phyloP scores from a whole-genome alignment of 169 alveolate species.

The Plasmodium yoelii region DNA sequence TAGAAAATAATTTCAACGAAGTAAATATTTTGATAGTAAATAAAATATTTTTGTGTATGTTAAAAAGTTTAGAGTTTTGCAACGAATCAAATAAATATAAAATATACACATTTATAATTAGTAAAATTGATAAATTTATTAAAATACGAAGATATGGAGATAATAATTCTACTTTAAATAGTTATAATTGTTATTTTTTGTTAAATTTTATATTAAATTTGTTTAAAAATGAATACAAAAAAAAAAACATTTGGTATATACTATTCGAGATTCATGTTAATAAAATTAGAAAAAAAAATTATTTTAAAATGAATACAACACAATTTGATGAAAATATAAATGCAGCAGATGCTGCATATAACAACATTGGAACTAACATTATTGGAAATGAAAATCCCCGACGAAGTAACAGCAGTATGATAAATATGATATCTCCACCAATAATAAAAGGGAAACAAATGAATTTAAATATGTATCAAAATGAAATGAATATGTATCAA shows the following conservation, averaged over 20 bases:
- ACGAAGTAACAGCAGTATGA: not conserved
- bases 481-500: not conserved
- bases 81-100: conserved; percentile 50
- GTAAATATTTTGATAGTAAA: conserved; percentile 24
- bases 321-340: not conserved
- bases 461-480: not conserved
- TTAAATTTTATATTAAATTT: conserved; percentile 34
- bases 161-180: conserved; percentile 43
- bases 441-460: conserved; percentile 29
- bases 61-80: conserved; percentile 27
- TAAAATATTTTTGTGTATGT: conserved; percentile 58
- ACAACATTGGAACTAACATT: not conserved
- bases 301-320: not conserved
- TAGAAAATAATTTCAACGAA: conserved; percentile 45
- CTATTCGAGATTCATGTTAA: conserved; percentile 41
- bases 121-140: conserved; percentile 56
- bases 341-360: not conserved
- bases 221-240: conserved; percentile 22
- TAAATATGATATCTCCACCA: not conserved
- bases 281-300: conserved; percentile 39
- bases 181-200: conserved; percentile 51
- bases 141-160: conserved; percentile 45
- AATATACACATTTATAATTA: conserved; percentile 40
- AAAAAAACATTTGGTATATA: conserved; percentile 44
- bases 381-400: not conserved